Evolutionary conservation across 371 early-diverging fungal species (phyloP).

Genomic region (Rhizopus microsporus): DNA sequence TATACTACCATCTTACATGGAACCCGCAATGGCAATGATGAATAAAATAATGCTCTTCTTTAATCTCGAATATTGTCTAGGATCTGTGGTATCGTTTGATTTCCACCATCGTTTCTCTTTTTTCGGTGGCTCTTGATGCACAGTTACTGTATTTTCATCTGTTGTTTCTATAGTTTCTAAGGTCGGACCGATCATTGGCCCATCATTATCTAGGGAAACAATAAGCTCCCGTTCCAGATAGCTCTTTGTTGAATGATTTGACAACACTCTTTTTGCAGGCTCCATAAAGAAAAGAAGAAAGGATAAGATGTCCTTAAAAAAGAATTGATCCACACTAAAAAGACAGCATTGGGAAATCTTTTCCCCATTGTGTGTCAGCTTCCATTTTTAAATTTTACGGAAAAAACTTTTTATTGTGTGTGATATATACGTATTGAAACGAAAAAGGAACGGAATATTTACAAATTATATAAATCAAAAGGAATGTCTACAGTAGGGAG

Average conservation of each 20-base stretch:
- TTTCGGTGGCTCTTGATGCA: background rate
- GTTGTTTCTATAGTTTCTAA: slow-evolving; percentile 17
- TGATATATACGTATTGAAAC: no score
- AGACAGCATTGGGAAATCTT: no score
- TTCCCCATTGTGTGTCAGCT: no score
- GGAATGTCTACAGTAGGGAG: no score
- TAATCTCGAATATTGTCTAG: slow-evolving; percentile 10
- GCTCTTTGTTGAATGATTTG: slow-evolving; percentile 23
- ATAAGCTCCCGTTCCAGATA: slow-evolving; percentile 23
- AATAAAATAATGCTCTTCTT: slow-evolving; percentile 34
- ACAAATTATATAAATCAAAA: no score
- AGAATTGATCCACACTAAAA: background rate
- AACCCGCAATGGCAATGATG: slow-evolving; percentile 27
- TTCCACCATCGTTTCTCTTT: slow-evolving; percentile 1
- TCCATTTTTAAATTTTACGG: background rate
- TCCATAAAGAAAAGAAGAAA: slow-evolving; percentile 13
- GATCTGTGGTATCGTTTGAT: slow-evolving; percentile 13
- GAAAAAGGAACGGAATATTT: no score
- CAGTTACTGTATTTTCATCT: slow-evolving; percentile 4
- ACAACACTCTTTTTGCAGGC: slow-evolving; percentile 11
- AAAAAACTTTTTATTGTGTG: background rate
- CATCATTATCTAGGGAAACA: slow-evolving; percentile 22
- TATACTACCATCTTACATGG: slow-evolving; percentile 22
- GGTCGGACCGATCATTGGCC: slow-evolving; percentile 20
- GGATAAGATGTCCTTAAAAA: slow-evolving; percentile 1